Conservation (phyloP, 257 asterid species). For the Solanum chilense region DNA sequence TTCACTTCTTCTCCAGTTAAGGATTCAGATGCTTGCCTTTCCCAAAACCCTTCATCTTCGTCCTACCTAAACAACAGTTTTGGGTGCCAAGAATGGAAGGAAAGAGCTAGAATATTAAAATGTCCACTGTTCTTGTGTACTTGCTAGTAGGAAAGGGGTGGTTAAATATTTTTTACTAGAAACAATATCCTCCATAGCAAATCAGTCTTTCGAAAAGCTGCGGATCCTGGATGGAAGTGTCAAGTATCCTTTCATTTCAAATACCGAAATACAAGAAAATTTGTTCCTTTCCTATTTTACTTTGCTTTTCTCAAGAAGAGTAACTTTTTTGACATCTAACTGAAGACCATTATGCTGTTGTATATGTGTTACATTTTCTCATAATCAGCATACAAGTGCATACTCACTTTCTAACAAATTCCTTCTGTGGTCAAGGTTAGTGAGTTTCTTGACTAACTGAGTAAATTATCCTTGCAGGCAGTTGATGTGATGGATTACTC, state of each 20-base stretch:
- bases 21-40: background rate
- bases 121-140: background rate
- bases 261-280: background rate
- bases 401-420: background rate
- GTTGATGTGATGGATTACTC: conserved; percentile 96
- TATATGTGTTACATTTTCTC: background rate
- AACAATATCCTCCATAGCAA: background rate
- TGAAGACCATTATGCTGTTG: background rate
- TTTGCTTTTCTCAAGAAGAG: background rate
- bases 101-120: background rate
- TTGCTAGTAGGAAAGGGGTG: background rate
- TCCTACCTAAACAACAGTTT: background rate
- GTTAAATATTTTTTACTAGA: background rate
- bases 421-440: background rate
- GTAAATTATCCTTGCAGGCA: conserved; percentile 33
- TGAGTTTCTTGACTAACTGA: background rate
- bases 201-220: background rate
- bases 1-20: background rate
- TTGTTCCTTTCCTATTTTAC: background rate
- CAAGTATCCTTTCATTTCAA: background rate
- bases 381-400: background rate
- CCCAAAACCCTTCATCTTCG: background rate
- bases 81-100: background rate
- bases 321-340: background rate
- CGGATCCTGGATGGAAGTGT: background rate